Evolutionary conservation across 2,329 filamentous ascomycete genomes (phyloP).

Genomic region (Aureobasidium sp.): DNA sequence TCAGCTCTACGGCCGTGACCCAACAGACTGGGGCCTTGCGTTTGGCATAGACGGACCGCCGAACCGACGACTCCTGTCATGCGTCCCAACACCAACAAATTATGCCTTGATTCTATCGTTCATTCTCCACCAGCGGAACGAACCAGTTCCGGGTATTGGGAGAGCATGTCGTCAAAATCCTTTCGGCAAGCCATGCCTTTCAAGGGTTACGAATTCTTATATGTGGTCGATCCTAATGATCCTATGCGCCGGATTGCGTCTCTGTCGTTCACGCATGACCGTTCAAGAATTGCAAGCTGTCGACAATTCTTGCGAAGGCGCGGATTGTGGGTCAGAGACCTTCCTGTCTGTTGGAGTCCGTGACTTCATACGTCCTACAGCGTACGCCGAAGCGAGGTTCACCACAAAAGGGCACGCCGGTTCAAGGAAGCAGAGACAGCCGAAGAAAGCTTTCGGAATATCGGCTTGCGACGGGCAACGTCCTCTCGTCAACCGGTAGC

Average conservation of each 20-base stretch:
- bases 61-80: background rate
- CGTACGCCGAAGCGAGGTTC: too few species aligned
- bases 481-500: too few species aligned
- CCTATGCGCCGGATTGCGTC: background rate
- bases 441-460: too few species aligned
- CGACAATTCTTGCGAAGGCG: background rate
- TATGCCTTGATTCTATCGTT: background rate
- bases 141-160: background rate
- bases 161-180: background rate
- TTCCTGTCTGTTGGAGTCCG: background rate
- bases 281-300: background rate
- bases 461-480: too few species aligned
- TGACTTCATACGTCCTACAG: background rate
- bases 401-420: too few species aligned
- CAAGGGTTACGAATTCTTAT: background rate
- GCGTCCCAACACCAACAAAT: background rate
- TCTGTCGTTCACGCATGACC: background rate
- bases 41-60: background rate
- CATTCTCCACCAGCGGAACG: background rate
- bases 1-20: constrained; percentile 2
- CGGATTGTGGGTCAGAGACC: too few species aligned
- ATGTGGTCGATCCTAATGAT: background rate
- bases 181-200: background rate
- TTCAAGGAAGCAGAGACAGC: too few species aligned
- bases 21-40: background rate